Evolutionary conservation across 2,329 filamentous ascomycete genomes (phyloP), one percentile per base, ranked within the genome.

Genomic region (Colletotrichum destructivum): DNA sequence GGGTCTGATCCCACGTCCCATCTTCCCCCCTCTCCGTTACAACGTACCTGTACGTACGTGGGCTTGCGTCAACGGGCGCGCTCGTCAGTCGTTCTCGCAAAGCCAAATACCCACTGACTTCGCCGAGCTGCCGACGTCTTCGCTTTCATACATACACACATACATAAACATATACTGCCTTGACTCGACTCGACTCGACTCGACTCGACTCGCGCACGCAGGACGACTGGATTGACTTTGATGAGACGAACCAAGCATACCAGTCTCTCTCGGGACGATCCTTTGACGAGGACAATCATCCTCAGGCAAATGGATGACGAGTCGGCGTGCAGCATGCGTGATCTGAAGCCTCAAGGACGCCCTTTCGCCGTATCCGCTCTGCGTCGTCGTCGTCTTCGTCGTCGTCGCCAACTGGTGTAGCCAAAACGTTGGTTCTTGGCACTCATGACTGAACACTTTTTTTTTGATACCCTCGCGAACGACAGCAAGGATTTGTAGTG

Each of bases 21-120:
- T 61, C 40, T 49, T 68, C 52, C 49, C 15, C 35, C 46, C 55
- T 55, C 47, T 70, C 23, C 23, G 23, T 23, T 23, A 23, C 23
- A 23, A 23, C 23, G 23, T 23, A 23, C 23, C 23, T 23, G 23
- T 2, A 2, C 23, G 23, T 72, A 72, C 69, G 60, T 56, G 60
- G 40, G 51, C 66, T 57, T 71, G 69, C 59, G 64, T 68, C 64
- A 63, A 69, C 59, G 12, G 23, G 46, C 54, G 69, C 51, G 52
- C 59, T 63, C 65, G 64, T 57, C 59, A 59, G 55, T 71, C 64
- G 64, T 71, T 69, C 31, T 71, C 64, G 69, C 64, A 71, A 69
- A 71, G 51, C 51, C 64, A 59, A 63, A 63, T 69, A 46, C 21
- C 38, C 51, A 47, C 47, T 35, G 38, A 15, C 55, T 31, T 68